Base-by-base conservation (phyloP, 805 yeast genomes). In the Hemisphaericaspora nanyangensis region DNA sequence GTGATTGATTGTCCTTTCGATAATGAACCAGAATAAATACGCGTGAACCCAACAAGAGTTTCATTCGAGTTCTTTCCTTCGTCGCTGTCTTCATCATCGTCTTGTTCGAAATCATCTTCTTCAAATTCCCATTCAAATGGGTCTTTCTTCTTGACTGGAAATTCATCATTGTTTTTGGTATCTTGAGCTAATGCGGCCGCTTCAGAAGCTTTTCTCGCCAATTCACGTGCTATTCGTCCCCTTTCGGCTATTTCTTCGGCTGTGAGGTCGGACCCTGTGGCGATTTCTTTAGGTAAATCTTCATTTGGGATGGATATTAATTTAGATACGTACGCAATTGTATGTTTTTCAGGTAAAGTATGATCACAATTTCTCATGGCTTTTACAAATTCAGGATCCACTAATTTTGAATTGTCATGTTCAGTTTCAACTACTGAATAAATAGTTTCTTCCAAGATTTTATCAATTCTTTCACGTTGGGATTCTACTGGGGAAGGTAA, bases 21-120 rank as follows among this genome's bases (percentile, higher is more conserved):
- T 24, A 93, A 61, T 0, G 88, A 76, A 3, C 99, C 99, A 44
- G 95, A 82, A 55, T 82, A 93, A 0, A 93, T 74, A 53, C 99
- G 76, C 0, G 96, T 81, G 58, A 91, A 86, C 0, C 95, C 99
- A 46, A 93, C 77, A 42, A 91, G 61, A 1, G 79, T 84, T 52
- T 90, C 96, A 26, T 69, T 71, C 7, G 61, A 53, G 13, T 60
- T 66, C 18, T 65, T 70, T 19, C 61, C 69, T 5, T 64, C 75
- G 18, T 67, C 68, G 16, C 71, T 79, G 2, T 64, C 56, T 3
- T 70, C 78, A 11, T 39, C 43, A 11, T 61, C 72, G 18, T 63
- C 70, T 3, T 26, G 19, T 24, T 55, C 61, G 35, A 52, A 53
- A 35, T 51, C 64, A 27, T 74, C 80, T 22, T 76, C 82, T 42